Evolutionary conservation across 805 yeast genomes (phyloP), one percentile per base, ranked within the genome.

Genomic region (Yarrowia bubula): DNA sequence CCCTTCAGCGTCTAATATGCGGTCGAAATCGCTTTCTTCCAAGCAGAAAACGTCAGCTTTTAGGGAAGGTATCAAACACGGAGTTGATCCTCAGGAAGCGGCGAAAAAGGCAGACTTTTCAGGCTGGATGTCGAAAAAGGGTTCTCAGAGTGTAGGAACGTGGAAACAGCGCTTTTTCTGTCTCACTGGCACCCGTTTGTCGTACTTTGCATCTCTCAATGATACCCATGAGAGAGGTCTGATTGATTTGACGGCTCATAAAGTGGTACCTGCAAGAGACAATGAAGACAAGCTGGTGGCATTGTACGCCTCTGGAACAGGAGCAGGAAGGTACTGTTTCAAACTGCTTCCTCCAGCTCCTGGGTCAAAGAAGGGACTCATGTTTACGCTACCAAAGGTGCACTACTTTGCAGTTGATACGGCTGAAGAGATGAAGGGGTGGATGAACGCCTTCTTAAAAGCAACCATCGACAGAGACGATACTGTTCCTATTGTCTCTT

Each of bases 391-490:
- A 69, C 99, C 97, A 33, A 90, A 92, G 69, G 89, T 92, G 8
- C 99, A 95, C 72, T 95, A 88, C 75, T 95, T 95, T 81, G 98
- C 98, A 0, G 97, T 93, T 48, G 98, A 95, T 58, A 83, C 90
- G 0, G 84, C 82, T 66, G 96, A 91, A 58, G 98, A 93, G 68
- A 89, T 93, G 97, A 82, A 97, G 73, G 83, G 83, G 1, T 95
- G 99, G 99, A 86, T 92, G 86, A 89, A 92, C 63, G 96, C 97
- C 0, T 79, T 95, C 67, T 90, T 92, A 85, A 91, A 92, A 67
- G 96, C 98, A 0, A 95, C 98, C 0, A 96, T 95, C 71, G 99
- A 95, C 73, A 81, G 96, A 65, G 99, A 95, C 76, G 98, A 95
- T 66, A 76, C 89, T 1, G 90, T 89, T 13, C 98, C 99, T 0